Base-by-base conservation (phyloP, 164 flowering plant genomes). In the Magnolia sinica region DNA sequence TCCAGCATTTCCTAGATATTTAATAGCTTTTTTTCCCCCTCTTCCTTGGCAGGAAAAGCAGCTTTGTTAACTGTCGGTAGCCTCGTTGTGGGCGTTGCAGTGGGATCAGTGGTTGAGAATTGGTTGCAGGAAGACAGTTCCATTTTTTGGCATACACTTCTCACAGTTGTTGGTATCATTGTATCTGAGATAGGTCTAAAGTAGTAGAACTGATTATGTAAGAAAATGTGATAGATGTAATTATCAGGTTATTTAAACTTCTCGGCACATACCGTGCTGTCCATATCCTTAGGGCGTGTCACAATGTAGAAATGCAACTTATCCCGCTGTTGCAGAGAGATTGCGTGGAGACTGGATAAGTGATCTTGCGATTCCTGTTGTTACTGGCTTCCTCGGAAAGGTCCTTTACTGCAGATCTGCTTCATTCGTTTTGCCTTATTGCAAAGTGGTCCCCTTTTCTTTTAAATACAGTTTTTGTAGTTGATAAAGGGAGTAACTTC, bases 301-400 rank as follows among this genome's bases (percentile, higher is more conserved):
- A n/a, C n/a, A n/a, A n/a, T 86, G 85, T 84, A 82, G 80, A 85
- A 86, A 79, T n/a, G n/a, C 96, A 79, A 96, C 99, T 49, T 96
- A 96, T 83, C 97, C 99, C 67, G 97, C 98, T 79, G 87, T 96
- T 75, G 96, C 99, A 52, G 88, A 94, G 86, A 89, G 93, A 76
- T 85, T 96, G 76, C 78, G 82, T 76, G 90, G 84, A 73, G 98
- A 94, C 85, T 92, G 98, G 98, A 81, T 73, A 31, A 76, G 51
- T 82, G 92, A 90, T 87, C 96, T 92, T 84, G 97, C 98, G 52
- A 90, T 96, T 75, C 99, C 99, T 52, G 73, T 96, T 81, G 95
- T 94, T 37, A 96, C 99, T 74, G 98, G 99, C 63, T 96, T 91
- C 84, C 97, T 96, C 78, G 99, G 99, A 72, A 95, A 93, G 97